A percentile compares a stretch with the other conserved stretches of the same genome.
Conservation (phyloP, 495 filamentous ascomycete species). For the Lasiosphaeris hirsuta region DNA sequence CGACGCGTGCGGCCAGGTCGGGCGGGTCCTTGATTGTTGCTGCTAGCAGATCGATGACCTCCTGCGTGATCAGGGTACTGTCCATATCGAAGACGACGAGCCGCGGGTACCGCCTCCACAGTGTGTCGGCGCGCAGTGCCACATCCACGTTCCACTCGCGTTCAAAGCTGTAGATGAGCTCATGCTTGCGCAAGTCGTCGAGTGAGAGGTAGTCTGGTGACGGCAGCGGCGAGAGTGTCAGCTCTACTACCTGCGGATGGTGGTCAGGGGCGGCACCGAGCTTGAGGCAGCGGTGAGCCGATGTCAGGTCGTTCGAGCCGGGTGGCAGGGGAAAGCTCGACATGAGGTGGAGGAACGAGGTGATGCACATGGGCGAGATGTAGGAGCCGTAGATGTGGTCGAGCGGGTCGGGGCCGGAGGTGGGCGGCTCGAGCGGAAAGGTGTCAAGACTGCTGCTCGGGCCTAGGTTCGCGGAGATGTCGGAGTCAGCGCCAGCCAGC, state of each 20-base stretch:
- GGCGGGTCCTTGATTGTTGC: constrained; percentile 58
- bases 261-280: constrained; percentile 37
- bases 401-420: constrained; percentile 58
- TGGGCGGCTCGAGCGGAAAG: constrained; percentile 68
- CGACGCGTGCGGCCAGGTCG: constrained; percentile 56
- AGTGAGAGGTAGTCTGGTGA: constrained; percentile 65
- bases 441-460: constrained; percentile 65
- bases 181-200: constrained; percentile 68
- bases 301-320: constrained; percentile 55
- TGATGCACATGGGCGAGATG: constrained; percentile 75
- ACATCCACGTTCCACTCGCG: constrained; percentile 85
- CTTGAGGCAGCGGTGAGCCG: constrained; percentile 70
- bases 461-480: constrained; percentile 52
- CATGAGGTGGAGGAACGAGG: constrained; percentile 75
- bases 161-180: constrained; percentile 78
- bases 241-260: constrained; percentile 65
- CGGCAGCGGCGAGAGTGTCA: constrained; percentile 65
- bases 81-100: constrained; percentile 98
- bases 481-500: constrained; percentile 33
- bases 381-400: constrained; percentile 75
- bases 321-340: constrained; percentile 59
- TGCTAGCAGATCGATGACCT: constrained; percentile 94
- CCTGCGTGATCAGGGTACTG: constrained; percentile 90
- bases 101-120: constrained; percentile 73
- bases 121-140: constrained; percentile 63